Base-by-base conservation (phyloP, 2,329 filamentous ascomycete genomes). In the Pyrenophora tritici-repentis region DNA sequence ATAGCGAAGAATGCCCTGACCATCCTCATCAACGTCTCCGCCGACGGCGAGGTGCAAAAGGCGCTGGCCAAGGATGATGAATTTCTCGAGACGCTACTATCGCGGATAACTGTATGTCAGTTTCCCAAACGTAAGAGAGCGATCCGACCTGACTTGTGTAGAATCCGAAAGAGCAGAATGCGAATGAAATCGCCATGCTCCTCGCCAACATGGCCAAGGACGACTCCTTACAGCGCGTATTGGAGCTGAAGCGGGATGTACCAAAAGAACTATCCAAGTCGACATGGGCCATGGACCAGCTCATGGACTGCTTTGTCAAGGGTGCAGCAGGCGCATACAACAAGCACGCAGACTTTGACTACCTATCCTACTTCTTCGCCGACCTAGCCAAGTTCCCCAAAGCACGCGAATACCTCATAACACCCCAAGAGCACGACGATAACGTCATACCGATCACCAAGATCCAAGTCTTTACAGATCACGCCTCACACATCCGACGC, bases 271-370 rank as follows among this genome's bases (percentile, higher is more conserved):
- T 96, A 6, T 86, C 84, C 5, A 88, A 85, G 1, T 89, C 90
- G 34, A 82, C 86, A 31, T 80, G 84, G 51, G 86, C 90, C 4
- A 84, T 97, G 64, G 91, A 97, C 72, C 94, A 97, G 74, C 79
- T 99, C 24, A 85, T 99, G 72, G 94, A 97, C 73, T 87, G 95
- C 63, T 99, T 99, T 70, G 94, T 97, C 70, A 95, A 94, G 77
- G 93, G 93, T 16, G 86, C 90, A 17, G 86, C 89, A 55, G 89
- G 88, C 18, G 80, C 81, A 8, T 91, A 94, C 74, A 97, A 97
- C 79, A 87, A 89, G 68, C 73, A 88, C 20, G 91, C 91, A 53
- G 83, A 93, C 74, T 97, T 86, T 73, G 91, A 99, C 76, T 97
- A 97, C 74, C 83, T 99, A 18, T 86, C 91, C 35, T 99, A 97